Conservation (phyloP, 805 yeast species). For the Candida hispaniensis region DNA sequence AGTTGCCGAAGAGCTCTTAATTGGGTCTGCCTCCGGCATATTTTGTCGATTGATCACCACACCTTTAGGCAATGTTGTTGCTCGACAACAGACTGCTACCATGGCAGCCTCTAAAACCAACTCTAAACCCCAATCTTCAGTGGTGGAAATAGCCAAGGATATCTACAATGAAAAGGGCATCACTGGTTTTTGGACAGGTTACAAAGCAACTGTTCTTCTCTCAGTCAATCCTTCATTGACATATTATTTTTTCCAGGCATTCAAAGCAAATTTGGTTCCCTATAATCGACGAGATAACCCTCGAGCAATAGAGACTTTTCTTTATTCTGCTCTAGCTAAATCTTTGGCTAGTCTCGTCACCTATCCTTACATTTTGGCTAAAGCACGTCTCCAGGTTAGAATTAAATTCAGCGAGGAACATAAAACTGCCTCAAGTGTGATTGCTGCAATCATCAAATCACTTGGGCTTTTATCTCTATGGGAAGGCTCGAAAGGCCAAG, state of each 20-base stretch:
- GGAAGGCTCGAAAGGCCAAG: conserved; percentile 44
- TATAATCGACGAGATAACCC: conserved; percentile 22
- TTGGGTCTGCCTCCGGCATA: conserved; percentile 28
- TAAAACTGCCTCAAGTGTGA: conserved; percentile 7
- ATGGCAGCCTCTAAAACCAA: conserved; percentile 2
- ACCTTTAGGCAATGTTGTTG: conserved; percentile 27
- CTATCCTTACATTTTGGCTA: conserved; percentile 69
- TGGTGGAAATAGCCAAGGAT: conserved; percentile 18
- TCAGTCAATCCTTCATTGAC: conserved; percentile 29
- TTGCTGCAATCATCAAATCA: conserved; percentile 40
- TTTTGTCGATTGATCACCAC: conserved; percentile 27
- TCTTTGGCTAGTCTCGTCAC: conserved; percentile 52
- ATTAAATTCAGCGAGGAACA: conserved; percentile 17
- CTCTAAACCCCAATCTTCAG: neutral
- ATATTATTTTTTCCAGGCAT: conserved; percentile 28
- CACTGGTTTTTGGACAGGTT: conserved; percentile 29
- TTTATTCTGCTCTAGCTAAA: conserved; percentile 60
- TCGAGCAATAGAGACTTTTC: conserved; percentile 40
- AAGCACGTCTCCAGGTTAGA: conserved; percentile 57
- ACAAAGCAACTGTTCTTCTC: conserved; percentile 25
- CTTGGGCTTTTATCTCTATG: conserved; percentile 74
- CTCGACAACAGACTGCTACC: conserved; percentile 25
- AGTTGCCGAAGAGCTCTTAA: conserved; percentile 25
- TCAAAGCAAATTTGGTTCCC: conserved; percentile 22
- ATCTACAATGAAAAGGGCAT: conserved; percentile 26